A percentile compares a stretch with the other conserved stretches of the same genome.
phyloP scores from a whole-genome alignment of 2,329 filamentous ascomycete genomes.

The Epicoccum sorghinum region DNA sequence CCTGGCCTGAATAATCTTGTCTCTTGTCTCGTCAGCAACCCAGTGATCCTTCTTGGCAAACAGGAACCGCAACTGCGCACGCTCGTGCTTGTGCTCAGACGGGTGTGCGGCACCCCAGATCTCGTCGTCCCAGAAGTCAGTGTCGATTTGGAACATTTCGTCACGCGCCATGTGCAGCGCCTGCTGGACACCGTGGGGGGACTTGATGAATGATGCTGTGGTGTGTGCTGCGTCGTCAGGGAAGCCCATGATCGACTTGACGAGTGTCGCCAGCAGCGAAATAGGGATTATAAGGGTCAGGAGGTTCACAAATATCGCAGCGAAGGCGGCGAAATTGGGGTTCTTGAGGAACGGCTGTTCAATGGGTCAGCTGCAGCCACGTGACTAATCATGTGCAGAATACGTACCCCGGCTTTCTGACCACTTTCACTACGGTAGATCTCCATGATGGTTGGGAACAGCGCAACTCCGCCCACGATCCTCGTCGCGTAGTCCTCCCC shows the following conservation, averaged over 20 bases:
- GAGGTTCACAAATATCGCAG: slow-evolving; percentile 48
- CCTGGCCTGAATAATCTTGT: slow-evolving; percentile 58
- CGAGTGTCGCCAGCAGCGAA: slow-evolving; percentile 47
- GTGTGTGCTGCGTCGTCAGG: slow-evolving; percentile 53
- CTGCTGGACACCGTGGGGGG: slow-evolving; percentile 57
- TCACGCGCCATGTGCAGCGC: slow-evolving; percentile 64
- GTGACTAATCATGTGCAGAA: not conserved
- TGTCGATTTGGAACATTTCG: slow-evolving; percentile 63
- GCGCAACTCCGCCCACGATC: slow-evolving; percentile 44
- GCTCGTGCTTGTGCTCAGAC: slow-evolving; percentile 36
- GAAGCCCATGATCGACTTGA: slow-evolving; percentile 53
- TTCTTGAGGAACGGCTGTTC: slow-evolving; percentile 35
- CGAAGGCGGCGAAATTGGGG: slow-evolving; percentile 33
- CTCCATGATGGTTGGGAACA: slow-evolving; percentile 57
- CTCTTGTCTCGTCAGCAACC: slow-evolving; percentile 64
- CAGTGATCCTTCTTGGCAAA: slow-evolving; percentile 67
- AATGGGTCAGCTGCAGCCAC: slow-evolving; percentile 11
- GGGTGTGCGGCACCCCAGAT: slow-evolving; percentile 60
- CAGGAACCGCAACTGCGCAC: slow-evolving; percentile 61
- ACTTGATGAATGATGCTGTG: slow-evolving; percentile 59
- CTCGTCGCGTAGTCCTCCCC: slow-evolving; percentile 30
- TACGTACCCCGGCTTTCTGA: slow-evolving; percentile 47
- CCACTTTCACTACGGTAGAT: slow-evolving; percentile 54
- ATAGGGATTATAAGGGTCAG: slow-evolving; percentile 53
- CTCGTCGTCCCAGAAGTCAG: slow-evolving; percentile 63